These are phyloP conservation scores for Aspergillus sp. DNA, from an alignment of 2,329 filamentous ascomycete species.

Conservation along the genomic window DNA sequence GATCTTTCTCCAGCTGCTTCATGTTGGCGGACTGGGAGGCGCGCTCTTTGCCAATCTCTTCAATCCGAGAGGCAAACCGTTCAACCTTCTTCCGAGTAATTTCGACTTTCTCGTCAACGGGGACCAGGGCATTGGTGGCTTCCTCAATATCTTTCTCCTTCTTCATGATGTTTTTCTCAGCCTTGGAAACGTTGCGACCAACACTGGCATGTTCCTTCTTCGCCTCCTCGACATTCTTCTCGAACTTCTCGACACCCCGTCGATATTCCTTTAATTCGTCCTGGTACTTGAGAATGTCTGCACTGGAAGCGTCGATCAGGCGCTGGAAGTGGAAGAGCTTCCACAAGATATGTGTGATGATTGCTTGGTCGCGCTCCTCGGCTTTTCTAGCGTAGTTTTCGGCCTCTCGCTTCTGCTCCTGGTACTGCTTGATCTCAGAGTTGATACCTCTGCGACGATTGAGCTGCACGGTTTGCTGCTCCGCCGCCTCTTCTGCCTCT, in stretches of 20 bases:
- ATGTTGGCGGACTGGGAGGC: conserved; percentile 68
- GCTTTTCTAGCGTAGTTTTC: conserved; percentile 91
- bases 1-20: conserved; percentile 74
- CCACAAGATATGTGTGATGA: conserved; percentile 93
- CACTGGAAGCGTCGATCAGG: conserved; percentile 86
- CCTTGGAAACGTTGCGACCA: conserved; percentile 71
- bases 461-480: conserved; percentile 85
- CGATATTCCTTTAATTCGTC: conserved; percentile 92
- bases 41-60: conserved; percentile 71
- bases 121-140: conserved; percentile 79
- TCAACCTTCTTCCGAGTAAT: conserved; percentile 72
- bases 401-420: conserved; percentile 93
- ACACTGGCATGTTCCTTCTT: conserved; percentile 79
- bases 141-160: conserved; percentile 88
- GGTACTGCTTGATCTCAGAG: conserved; percentile 95
- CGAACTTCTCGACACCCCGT: conserved; percentile 81
- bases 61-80: conserved; percentile 65
- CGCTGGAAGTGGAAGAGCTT: conserved; percentile 95
- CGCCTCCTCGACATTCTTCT: conserved; percentile 75
- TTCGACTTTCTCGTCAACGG: conserved; percentile 87
- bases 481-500: conserved; percentile 80
- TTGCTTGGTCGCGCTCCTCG: conserved; percentile 84
- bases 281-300: conserved; percentile 87
- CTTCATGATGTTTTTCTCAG: conserved; percentile 79
- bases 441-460: conserved; percentile 91